Evolutionary conservation across 164 flowering plant species (phyloP).

Genomic region (Vitis cinerea): DNA sequence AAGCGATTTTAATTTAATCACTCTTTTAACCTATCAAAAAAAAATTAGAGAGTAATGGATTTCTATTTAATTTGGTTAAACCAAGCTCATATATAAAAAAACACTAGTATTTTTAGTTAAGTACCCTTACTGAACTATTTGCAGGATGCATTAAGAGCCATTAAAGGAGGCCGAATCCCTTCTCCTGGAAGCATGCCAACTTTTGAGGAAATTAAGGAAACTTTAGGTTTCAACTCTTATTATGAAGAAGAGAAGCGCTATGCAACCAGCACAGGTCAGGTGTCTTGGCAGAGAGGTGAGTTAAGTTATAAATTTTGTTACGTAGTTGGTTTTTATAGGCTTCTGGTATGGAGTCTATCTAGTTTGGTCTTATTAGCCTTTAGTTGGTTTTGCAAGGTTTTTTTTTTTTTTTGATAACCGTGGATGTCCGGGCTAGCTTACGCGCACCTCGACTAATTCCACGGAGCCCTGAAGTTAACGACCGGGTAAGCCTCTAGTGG

Average conservation of each 20-base stretch:
- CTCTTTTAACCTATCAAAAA: too few species aligned
- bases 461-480: too few species aligned
- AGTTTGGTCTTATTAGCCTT: too few species aligned
- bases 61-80: not conserved
- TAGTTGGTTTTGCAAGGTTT: too few species aligned
- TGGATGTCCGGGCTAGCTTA: too few species aligned
- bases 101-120: not conserved
- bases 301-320: constrained; percentile 4
- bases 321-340: too few species aligned
- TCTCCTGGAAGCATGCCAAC: constrained; percentile 93
- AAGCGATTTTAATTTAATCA: too few species aligned
- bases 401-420: too few species aligned
- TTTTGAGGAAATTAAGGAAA: constrained; percentile 87
- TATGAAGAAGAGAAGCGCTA: constrained; percentile 89
- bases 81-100: not conserved
- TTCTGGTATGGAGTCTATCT: too few species aligned
- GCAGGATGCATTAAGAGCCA: constrained; percentile 84
- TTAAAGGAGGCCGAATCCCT: constrained; percentile 87
- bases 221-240: constrained; percentile 73
- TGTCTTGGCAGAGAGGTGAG: constrained; percentile 46
- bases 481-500: too few species aligned
- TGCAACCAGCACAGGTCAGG: constrained; percentile 35
- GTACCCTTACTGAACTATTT: constrained; percentile 11
- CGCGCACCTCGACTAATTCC: too few species aligned
- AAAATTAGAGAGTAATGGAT: too few species aligned